Base-by-base conservation (phyloP, 2,329 filamentous ascomycete genomes). In the Purpureocillium takamizusanense region DNA sequence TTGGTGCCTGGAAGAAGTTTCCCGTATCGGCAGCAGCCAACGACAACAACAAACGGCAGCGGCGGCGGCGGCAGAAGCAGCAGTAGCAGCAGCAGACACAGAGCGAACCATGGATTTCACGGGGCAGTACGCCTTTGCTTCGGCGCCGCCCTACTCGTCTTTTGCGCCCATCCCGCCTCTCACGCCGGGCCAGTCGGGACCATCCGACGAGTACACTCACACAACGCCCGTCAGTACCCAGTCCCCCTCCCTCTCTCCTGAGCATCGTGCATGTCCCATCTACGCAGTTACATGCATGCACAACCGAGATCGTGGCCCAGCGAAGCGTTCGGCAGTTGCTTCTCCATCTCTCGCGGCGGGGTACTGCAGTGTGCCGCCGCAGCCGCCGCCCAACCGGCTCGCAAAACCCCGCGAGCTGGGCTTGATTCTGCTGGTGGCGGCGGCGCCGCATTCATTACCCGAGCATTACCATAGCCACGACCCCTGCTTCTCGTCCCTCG, bases 101-200 rank as follows among this genome's bases (percentile, higher is more conserved):
- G 21, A 25, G 21, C 21, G 10, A 5, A 46, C 43, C 47, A 76
- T 77, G 73, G 71, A 76, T 53, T 77, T 70, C 56, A 62, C 68
- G 34, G 45, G 48, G 36, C 61, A 62, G 44, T 72, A 70, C 45
- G 56, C 65, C 33, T 76, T 72, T 55, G 47, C 64, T 36, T 63
- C 62, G 51, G 52, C 62, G 42, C 68, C 72, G 59, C 61, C 68
- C 36, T 75, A 72, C 58, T 70, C 69, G 49, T 65, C 66, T 50
- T 76, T 75, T 53, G 65, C 76, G 53, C 62, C 65, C 46, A 67
- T 76, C 38, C 61, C 67, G 40, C 71, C 71, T 35, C 52, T 74
- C 52, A 75, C 72, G 44, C 72, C 73, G 23, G 73, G 72, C 40
- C 67, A 72, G 54, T 70, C 72, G 41, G 67, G 67, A 33, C 60